Evolutionary conservation across 805 yeast species (phyloP), one percentile per base, ranked within the genome.

Genomic region (Cyberlindnera maclurae): DNA sequence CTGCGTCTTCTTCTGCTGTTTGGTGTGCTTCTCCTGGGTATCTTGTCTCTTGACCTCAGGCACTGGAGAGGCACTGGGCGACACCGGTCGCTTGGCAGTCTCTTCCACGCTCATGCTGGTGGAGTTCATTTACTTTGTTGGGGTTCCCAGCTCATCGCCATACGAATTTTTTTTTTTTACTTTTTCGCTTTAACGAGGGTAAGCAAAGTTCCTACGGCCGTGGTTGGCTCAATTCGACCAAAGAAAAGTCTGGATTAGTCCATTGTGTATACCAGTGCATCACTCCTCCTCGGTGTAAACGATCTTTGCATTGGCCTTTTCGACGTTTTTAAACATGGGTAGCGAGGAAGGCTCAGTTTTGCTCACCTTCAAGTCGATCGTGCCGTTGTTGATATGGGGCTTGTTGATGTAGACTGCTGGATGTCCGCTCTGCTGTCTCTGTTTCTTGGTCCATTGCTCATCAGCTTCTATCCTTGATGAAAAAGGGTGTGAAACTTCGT

Each of bases 251-350:
- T 6, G 15, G n/a, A 27, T 27, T 27, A 11, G 29, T 27, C 11
- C 29, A n/a, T 27, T 12, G 12, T 27, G 12, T 11, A 12, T 12
- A 27, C 3, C 15, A 13, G 29, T 8, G 15, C 4, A 16, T 27
- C 28, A 39, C 30, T 41, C 42, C 15, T 49, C 41, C 16, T 41
- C 17, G 7, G 63, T 62, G 45, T 70, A 73, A 27, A 63, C 65
- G 1, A 73, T 62, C 11, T 72, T 62, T 15, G 64, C 60, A 38
- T 64, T 63, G 5, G 84, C 82, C 53, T 75, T 77, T 46, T 82
- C 89, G 8, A 79, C 76, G 51, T 78, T 77, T 45, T 69, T 73
- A 55, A 79, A 79, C 4, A 68, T 62, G 2, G 89, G 90, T 16
- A 77, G 41, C 2, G 58, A 47, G 6, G 68, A 62, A 1, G 58